Percentiles rank a stretch among this genome's conserved stretches.
Evolutionary conservation across 129 eudicot genomes (phyloP).

Genomic region (Apium graveolens): DNA sequence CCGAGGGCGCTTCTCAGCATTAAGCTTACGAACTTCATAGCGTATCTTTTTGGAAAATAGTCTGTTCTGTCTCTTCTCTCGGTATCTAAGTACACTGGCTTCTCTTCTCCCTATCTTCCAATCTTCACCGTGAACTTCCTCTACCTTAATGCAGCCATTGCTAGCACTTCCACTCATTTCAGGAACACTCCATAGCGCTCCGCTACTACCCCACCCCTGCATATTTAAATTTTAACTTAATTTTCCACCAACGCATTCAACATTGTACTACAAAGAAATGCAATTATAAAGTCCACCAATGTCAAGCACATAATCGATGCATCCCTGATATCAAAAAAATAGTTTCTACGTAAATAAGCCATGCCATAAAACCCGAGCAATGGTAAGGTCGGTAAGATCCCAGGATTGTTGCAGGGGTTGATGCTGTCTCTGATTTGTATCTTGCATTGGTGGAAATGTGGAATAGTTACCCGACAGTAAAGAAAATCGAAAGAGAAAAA

Average conservation of each 20-base stretch:
- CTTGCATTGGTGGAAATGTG: too few relatives aligned
- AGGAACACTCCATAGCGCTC: conserved; percentile 59
- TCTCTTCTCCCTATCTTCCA: conserved; percentile 46
- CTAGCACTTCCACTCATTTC: conserved; percentile 29
- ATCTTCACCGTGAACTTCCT: conserved; percentile 15
- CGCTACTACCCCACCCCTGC: conserved; percentile 19
- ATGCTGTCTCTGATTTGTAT: not conserved
- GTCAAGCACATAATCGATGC: not conserved
- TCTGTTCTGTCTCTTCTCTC: conserved; percentile 80
- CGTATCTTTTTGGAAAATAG: conserved; percentile 70
- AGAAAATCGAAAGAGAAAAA: too few relatives aligned
- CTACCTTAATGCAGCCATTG: conserved; percentile 10
- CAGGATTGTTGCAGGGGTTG: not conserved
- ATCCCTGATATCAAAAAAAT: too few relatives aligned
- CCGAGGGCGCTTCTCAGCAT: conserved; percentile 93
- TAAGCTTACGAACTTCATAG: conserved; percentile 75
- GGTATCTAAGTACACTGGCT: conserved; percentile 75
- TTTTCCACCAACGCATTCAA: not conserved
- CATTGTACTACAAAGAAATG: not conserved
- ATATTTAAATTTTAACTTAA: not conserved
- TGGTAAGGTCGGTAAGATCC: not conserved
- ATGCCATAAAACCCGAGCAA: too few relatives aligned
- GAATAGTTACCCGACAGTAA: too few relatives aligned
- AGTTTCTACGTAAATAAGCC: too few relatives aligned
- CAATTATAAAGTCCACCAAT: not conserved